Percentiles rank a stretch among this genome's conserved stretches.
Evolutionary conservation across 345 rosid species (phyloP).

Genomic region (Hibiscus syriacus): DNA sequence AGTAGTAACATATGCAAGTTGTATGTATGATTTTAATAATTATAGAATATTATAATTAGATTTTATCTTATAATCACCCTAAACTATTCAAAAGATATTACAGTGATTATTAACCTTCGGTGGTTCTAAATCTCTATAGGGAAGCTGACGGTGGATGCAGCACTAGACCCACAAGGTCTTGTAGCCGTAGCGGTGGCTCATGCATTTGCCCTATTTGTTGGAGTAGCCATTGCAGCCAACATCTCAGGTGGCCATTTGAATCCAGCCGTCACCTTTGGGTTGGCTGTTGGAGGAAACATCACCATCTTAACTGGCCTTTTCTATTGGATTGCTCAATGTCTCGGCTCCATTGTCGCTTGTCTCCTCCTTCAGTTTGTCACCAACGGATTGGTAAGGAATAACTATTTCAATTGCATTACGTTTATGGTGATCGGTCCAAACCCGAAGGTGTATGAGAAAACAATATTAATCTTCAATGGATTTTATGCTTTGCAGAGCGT

Average conservation of each 20-base stretch:
- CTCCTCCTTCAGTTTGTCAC: conserved; percentile 70
- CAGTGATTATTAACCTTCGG: no score
- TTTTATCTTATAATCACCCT: no score
- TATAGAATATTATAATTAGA: no score
- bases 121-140: no score
- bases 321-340: conserved; percentile 86
- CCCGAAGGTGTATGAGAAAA: no score
- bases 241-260: conserved; percentile 90
- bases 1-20: no score
- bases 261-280: conserved; percentile 85
- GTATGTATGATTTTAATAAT: no score
- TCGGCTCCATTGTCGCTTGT: conserved; percentile 82
- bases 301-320: conserved; percentile 68
- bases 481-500: conserved; percentile 40
- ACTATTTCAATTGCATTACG: no score
- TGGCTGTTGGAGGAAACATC: conserved; percentile 85
- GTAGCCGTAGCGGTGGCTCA: conserved; percentile 90
- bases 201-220: conserved; percentile 73
- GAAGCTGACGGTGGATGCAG: conserved; percentile 68
- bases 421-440: no score
- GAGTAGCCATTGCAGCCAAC: conserved; percentile 79
- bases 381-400: conserved; percentile 29
- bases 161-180: conserved; percentile 73
- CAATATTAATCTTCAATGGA: background rate
- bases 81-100: no score